Percentiles rank a stretch among this genome's conserved stretches.
Conservation (phyloP, 148 eudicot species). For the Chenopodium suecicum region DNA sequence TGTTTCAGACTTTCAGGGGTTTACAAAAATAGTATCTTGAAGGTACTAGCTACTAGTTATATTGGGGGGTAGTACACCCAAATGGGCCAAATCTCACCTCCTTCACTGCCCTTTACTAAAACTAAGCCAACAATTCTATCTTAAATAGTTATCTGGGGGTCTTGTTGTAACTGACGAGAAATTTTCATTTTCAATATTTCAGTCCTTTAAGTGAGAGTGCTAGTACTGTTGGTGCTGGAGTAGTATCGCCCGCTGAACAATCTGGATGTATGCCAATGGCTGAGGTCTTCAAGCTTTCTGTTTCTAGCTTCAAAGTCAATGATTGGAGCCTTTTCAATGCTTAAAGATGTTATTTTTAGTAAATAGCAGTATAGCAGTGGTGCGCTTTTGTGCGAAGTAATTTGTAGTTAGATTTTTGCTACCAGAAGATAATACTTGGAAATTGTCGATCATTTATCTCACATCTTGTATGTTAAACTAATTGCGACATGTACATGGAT, state of each 20-base stretch:
- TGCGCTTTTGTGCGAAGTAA: not conserved
- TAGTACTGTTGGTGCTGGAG: conserved; percentile 74
- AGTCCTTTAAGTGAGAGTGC: conserved; percentile 93
- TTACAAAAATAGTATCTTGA: not conserved
- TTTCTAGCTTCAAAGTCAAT: conserved; percentile 70
- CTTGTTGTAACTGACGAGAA: not conserved
- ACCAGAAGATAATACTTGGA: not conserved
- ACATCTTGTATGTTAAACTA: not conserved
- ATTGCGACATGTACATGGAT: not conserved
- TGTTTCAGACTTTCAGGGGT: too few relatives aligned
- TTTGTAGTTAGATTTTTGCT: not conserved
- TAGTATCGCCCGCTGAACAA: conserved; percentile 67
- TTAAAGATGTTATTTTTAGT: conserved; percentile 12
- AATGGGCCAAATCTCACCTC: too few relatives aligned
- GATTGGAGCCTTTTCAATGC: conserved; percentile 79
- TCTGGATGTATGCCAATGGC: conserved; percentile 67
- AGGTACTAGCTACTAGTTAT: too few relatives aligned
- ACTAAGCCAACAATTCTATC: not conserved
- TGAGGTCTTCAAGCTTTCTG: conserved; percentile 71
- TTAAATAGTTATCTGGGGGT: not conserved
- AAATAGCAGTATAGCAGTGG: not conserved
- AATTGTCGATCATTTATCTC: not conserved
- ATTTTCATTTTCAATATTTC: conserved; percentile 5
- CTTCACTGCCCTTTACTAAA: not conserved
- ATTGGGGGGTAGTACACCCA: too few relatives aligned